Evolutionary conservation across 164 flowering plant genomes (phyloP).

Genomic region (Pachysandra terminalis): DNA sequence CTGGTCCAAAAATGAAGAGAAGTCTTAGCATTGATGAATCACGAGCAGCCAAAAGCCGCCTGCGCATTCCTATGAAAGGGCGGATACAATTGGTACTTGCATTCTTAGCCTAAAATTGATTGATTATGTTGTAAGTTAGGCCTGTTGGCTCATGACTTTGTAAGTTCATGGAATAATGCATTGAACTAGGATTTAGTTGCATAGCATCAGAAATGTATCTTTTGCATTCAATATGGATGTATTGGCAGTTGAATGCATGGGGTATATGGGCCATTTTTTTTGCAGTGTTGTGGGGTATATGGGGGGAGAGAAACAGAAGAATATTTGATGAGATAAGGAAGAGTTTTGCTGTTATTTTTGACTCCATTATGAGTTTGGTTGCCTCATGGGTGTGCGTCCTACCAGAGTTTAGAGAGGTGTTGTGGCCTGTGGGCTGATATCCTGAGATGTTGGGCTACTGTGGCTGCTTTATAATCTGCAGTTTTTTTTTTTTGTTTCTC

Average conservation of each 20-base stretch:
- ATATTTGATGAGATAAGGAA: too few species aligned
- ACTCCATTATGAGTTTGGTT: too few species aligned
- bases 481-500: too few species aligned
- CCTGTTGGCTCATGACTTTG: not conserved
- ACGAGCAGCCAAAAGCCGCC: slow-evolving; percentile 37
- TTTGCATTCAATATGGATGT: not conserved
- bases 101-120: slow-evolving; percentile 20
- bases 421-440: too few species aligned
- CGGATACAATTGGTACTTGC: slow-evolving; percentile 85
- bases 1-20: slow-evolving; percentile 43
- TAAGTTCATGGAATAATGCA: not conserved
- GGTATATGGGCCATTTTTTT: too few species aligned
- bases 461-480: too few species aligned
- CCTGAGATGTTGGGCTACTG: too few species aligned
- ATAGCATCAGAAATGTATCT: not conserved
- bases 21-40: slow-evolving; percentile 50
- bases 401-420: too few species aligned
- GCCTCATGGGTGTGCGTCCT: too few species aligned
- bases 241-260: not conserved
- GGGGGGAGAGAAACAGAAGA: too few species aligned
- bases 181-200: not conserved
- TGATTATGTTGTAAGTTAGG: slow-evolving; percentile 23
- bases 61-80: slow-evolving; percentile 91
- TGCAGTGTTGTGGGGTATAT: too few species aligned
- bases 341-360: too few species aligned